phyloP scores from a whole-genome alignment of 306 rosid genomes.

The Amphicarpaea edgeworthii region DNA sequence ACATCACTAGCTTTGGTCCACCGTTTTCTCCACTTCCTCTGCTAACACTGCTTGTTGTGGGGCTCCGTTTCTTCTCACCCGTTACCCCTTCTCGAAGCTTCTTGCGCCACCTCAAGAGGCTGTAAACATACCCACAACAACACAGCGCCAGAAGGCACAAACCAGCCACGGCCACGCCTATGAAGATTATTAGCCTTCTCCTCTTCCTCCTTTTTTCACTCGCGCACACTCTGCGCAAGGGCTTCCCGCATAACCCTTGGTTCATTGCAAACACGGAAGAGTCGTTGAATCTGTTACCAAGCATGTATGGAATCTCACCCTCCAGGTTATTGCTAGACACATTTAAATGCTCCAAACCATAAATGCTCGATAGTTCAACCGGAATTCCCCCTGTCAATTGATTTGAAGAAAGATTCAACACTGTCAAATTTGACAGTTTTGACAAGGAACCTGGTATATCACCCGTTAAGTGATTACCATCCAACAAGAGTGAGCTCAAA shows the following conservation, averaged over 20 bases:
- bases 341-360: constrained; percentile 62
- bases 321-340: constrained; percentile 68
- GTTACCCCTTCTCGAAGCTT: constrained; percentile 72
- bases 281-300: constrained; percentile 61
- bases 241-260: constrained; percentile 69
- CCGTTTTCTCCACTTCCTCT: constrained; percentile 81
- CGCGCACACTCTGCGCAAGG: constrained; percentile 67
- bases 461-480: constrained; percentile 66
- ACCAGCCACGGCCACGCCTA: constrained; percentile 65
- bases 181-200: constrained; percentile 62
- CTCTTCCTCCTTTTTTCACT: constrained; percentile 59
- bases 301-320: constrained; percentile 68
- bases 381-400: constrained; percentile 68
- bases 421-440: constrained; percentile 57
- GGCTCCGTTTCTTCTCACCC: constrained; percentile 79
- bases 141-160: constrained; percentile 62
- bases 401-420: constrained; percentile 72
- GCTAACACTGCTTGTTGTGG: constrained; percentile 63
- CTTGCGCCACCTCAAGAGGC: constrained; percentile 80
- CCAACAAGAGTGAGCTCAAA: constrained; percentile 61
- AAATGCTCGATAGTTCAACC: constrained; percentile 44
- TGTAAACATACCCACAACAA: constrained; percentile 74
- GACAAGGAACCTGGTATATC: constrained; percentile 69
- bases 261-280: constrained; percentile 63
- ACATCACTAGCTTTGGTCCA: constrained; percentile 82